Base-by-base conservation (phyloP, 1,284 basidiomycete genomes). In the Ceratobasidium sp. region DNA sequence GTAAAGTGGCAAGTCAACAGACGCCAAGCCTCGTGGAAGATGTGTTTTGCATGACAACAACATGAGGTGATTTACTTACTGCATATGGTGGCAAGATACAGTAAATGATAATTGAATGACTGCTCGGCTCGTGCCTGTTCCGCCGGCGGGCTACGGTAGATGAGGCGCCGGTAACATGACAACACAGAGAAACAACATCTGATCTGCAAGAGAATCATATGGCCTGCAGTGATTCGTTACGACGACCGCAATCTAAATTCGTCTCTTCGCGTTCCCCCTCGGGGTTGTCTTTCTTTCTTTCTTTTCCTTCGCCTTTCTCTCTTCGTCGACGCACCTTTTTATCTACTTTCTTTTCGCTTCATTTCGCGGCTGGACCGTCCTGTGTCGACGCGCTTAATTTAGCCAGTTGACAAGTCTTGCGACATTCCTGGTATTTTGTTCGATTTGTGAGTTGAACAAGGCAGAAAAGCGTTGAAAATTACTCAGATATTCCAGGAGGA, bases 331-430 rank as follows among this genome's bases (percentile, higher is more conserved):
- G 44, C 44, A 46, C 44, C 44, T n/a, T 46, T 46, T 46, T 46
- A 46, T 6, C 44, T 48, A 57, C 54, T 54, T 70, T 70, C 42
- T 28, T 74, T 70, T 69, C 38, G 56, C 28, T 68, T 59, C n/a
- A 42, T 67, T 77, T 46, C 57, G 50, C 77, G 71, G 68, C 78
- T 59, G 78, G 78, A 75, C 78, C 78, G 78, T 67, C 61, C 65
- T 76, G 64, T 28, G 61, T 77, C 75, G 66, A 54, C 75, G 44
- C 69, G 38, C 48, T 65, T 74, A n/a, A 64, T 61, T 42, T 71
- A 40, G 65, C 44, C 65, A 46, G 44, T 46, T 13, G 13, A 46
- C 44, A 46, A 13, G n/a, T n/a, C n/a, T n/a, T 73, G 44, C 40
- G 26, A 61, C 28, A 62, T 17, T 42, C 71, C 65, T 62, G 77